Base-by-base conservation (phyloP, 495 filamentous ascomycete species). In the Neurospora hispaniola region DNA sequence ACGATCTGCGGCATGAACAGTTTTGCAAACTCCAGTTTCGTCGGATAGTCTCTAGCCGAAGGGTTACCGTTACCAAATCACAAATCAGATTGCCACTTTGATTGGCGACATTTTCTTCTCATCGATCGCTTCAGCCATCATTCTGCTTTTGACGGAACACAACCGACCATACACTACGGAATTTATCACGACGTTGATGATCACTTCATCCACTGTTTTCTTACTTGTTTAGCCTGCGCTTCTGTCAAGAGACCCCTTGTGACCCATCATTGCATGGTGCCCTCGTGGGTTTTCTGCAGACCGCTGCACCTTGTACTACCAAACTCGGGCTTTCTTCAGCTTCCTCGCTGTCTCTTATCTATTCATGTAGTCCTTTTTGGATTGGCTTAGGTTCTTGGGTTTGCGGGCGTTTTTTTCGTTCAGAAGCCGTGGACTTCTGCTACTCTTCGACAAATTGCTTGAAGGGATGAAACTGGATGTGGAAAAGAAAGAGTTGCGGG, bases 121-220 rank as follows among this genome's bases (percentile, higher is more conserved):
- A 76, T 82, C 79, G 46, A 78, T 83, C 81, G 73, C 76, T 83
- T 76, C 70, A 70, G 74, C 69, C 74, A 75, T 76, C 78, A 78
- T 74, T 77, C 76, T 73, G 72, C 75, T 76, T 73, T 69, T 76
- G 43, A 79, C 72, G 76, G 14, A 76, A 76, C 71, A 75, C 75
- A 78, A n/a, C 70, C 73, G 71, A 76, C 77, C 73, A 78, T 74
- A 76, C 75, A 74, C 76, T 75, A 75, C 71, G 77, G 75, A 78
- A 75, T 76, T 80, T 73, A 74, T 76, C 75, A 80, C 62, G 77
- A 79, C 71, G 73, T 78, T 75, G 72, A 80, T 76, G 78, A 77
- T 77, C 75, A 66, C 54, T 66, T 66, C 54, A 66, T 66, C 54
- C 54, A 9, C 27, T 66, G 27, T 66, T 66, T 62, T 35, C 14